Evolutionary conservation across 306 rosid species (phyloP), one percentile per base, ranked within the genome.

Genomic region (Dryas drummondii): DNA sequence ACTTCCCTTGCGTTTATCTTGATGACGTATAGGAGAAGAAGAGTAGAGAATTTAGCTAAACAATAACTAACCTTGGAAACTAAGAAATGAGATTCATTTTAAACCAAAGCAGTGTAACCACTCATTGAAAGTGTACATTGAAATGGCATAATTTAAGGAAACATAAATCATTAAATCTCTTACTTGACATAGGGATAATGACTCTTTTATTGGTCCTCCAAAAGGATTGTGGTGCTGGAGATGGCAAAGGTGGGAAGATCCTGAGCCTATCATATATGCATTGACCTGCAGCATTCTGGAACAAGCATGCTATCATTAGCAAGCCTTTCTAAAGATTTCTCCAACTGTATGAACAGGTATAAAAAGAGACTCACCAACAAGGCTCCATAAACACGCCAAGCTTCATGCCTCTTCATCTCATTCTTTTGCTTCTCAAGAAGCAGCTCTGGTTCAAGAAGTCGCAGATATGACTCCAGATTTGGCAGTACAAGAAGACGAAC

Each of bases 351-450:
- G 64, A 5, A 49, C 40, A 50, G 42, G 77, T 16, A 68, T 26
- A 26, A 47, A 72, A 75, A 62, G 56, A 56, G 56, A 76, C 84
- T 83, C 86, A 91, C 97, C 91, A 91, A 86, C 86, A 91, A 73
- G 73, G 90, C 91, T 81, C 92, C 92, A 62, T 87, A 89, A 73
- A 91, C 97, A 76, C 88, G 94, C 97, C 97, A 89, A 52, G 92
- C 97, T 84, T 89, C 94, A 75, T 89, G 88, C 85, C 94, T 86
- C 89, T 89, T 91, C 81, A 91, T 78, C 78, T 84, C 97, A 80
- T 91, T 87, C 87, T 83, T 91, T 86, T 91, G 89, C 82, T 81
- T 87, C 86, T 87, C 91, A 32, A 84, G 89, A 81, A 86, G 86
- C 87, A 91, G 80, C 85, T 91, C 92, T 72, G 91, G 92, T 86